These are phyloP conservation scores for Leptoxyphium fumago DNA, from an alignment of 2,329 filamentous ascomycete genomes.

Conservation along the genomic window DNA sequence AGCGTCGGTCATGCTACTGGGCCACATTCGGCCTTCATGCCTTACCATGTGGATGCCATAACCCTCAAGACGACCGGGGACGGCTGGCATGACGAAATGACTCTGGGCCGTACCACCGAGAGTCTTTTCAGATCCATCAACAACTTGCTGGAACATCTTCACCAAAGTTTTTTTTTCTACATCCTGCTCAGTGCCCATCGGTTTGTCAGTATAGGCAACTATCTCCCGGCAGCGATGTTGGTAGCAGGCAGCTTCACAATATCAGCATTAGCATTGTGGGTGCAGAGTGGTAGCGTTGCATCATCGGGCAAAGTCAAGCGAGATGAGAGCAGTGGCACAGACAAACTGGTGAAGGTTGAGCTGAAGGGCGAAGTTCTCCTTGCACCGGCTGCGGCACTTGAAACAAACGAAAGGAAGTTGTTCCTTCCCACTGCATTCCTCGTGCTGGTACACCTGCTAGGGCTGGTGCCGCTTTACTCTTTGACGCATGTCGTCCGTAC, in stretches of 20 bases:
- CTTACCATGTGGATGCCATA: conserved; percentile 92
- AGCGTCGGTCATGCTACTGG: conserved; percentile 78
- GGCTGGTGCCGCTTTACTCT: conserved; percentile 67
- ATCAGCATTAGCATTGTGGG: conserved; percentile 87
- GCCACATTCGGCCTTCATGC: conserved; percentile 89
- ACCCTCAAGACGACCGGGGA: conserved; percentile 81
- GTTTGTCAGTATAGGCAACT: conserved; percentile 96
- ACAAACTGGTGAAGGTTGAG: conserved; percentile 22
- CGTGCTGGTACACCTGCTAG: conserved; percentile 56
- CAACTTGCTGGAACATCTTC: conserved; percentile 88
- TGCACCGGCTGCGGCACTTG: conserved; percentile 24
- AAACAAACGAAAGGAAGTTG: conserved; percentile 46
- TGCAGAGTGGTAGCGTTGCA: conserved; percentile 51
- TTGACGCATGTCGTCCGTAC: conserved; percentile 60
- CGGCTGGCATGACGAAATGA: conserved; percentile 97
- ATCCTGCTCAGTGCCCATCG: conserved; percentile 78
- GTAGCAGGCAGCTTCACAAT: conserved; percentile 90
- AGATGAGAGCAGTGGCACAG: conserved; percentile 20
- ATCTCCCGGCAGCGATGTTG: conserved; percentile 94
- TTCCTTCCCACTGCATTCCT: conserved; percentile 63
- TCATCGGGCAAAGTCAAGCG: conserved; percentile 12
- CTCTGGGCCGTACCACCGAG: conserved; percentile 76
- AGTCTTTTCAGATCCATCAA: conserved; percentile 87
- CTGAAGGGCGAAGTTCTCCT: conserved; percentile 22
- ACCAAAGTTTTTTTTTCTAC: conserved; percentile 99